A percentile compares a stretch with the other conserved stretches of the same genome.
phyloP scores from a whole-genome alignment of 441 rosid genomes.

The Populus hybrid region DNA sequence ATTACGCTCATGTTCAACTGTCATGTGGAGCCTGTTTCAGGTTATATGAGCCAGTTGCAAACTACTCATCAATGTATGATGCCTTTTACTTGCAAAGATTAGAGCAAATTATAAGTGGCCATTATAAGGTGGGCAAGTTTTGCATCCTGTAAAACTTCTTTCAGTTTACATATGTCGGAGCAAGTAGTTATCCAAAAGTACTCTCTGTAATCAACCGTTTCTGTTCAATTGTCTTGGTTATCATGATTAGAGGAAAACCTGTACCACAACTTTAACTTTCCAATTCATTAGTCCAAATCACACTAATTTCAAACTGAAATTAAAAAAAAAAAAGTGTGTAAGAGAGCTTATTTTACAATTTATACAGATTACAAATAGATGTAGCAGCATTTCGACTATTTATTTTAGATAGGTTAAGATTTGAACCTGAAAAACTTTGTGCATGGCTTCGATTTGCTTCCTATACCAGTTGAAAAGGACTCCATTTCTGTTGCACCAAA shows the following conservation, averaged over 20 bases:
- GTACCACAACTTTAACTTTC: slow-evolving; percentile 56
- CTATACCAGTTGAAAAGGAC: slow-evolving; percentile 95
- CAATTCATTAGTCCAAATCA: slow-evolving; percentile 56
- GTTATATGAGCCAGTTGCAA: slow-evolving; percentile 11
- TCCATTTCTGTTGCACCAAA: slow-evolving; percentile 80
- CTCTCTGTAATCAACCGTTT: slow-evolving; percentile 41
- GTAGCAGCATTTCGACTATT: slow-evolving; percentile 42
- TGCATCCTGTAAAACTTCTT: slow-evolving; percentile 36
- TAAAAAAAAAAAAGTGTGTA: slow-evolving; percentile 6
- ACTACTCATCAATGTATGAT: slow-evolving; percentile 10
- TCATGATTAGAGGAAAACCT: slow-evolving; percentile 49
- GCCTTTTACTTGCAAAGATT: slow-evolving; percentile 22
- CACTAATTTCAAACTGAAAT: slow-evolving; percentile 34
- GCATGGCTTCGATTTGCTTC: slow-evolving; percentile 99
- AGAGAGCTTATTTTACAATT: slow-evolving; percentile 30
- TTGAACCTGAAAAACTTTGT: slow-evolving; percentile 99
- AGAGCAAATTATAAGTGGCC: slow-evolving; percentile 22
- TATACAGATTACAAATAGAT: slow-evolving; percentile 35
- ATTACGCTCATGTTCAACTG: too few species aligned
- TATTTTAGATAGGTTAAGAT: slow-evolving; percentile 63
- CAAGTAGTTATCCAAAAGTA: slow-evolving; percentile 39
- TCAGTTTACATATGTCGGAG: slow-evolving; percentile 41
- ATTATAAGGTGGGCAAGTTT: slow-evolving; percentile 26
- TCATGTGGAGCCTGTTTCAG: too few species aligned
- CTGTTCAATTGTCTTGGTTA: slow-evolving; percentile 42